These are phyloP conservation scores for Dothistroma pini DNA, from an alignment of 2,329 filamentous ascomycete genomes.

Conservation along the genomic window DNA sequence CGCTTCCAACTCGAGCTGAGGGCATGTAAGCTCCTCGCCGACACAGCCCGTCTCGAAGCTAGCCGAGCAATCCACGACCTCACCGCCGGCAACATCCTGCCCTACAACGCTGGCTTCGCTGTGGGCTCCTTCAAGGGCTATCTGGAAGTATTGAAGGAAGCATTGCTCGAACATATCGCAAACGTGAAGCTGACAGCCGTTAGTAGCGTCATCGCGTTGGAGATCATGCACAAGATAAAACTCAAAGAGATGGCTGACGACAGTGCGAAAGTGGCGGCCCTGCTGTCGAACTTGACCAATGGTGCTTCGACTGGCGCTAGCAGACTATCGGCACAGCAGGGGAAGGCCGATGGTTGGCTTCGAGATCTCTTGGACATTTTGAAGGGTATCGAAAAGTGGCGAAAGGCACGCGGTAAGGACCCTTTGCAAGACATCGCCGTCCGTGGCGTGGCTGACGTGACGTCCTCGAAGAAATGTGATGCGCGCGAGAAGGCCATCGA, in stretches of 20 bases:
- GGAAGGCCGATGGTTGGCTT: neutral
- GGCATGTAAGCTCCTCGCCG: no score
- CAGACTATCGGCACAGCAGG: neutral
- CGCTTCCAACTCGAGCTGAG: no score
- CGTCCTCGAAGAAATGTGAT: neutral
- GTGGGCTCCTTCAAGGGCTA: neutral
- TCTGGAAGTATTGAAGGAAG: neutral
- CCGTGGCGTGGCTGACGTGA: neutral
- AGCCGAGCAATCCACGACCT: neutral
- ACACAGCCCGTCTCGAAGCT: neutral
- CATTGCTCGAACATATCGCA: neutral
- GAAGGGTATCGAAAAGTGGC: neutral
- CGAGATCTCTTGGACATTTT: neutral
- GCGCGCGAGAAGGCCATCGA: neutral
- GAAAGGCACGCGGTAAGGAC: neutral
- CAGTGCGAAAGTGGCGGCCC: neutral
- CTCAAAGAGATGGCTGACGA: neutral
- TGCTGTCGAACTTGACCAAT: neutral
- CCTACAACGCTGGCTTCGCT: neutral
- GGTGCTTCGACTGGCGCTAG: neutral
- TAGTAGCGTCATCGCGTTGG: neutral
- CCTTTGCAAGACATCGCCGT: neutral
- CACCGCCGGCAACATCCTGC: neutral
- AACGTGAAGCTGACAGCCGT: neutral
- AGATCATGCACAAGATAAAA: neutral